phyloP scores from a whole-genome alignment of 176 grass and related monocot genomes.

The Rhynchospora tenuis region DNA sequence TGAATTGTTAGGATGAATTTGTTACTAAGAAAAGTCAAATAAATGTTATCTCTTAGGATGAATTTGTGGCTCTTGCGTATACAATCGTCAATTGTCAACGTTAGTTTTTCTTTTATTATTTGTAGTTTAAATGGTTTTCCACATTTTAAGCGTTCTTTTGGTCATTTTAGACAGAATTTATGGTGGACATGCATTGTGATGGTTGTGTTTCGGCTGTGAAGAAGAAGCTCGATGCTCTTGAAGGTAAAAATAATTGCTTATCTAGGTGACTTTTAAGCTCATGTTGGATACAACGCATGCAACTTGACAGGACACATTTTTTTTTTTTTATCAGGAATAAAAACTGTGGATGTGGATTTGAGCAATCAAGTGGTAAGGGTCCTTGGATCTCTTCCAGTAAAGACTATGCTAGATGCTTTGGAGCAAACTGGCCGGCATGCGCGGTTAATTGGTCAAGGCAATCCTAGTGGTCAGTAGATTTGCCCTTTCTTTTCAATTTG shows the following conservation, averaged over 20 bases:
- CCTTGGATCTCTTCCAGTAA: slow-evolving; percentile 70
- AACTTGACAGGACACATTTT: slow-evolving; percentile 12
- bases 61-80: not conserved
- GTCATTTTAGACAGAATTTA: slow-evolving; percentile 79
- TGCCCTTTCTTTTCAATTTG: not conserved
- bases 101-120: not conserved
- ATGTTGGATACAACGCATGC: not conserved
- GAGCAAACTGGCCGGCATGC: slow-evolving; percentile 63
- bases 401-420: slow-evolving; percentile 71
- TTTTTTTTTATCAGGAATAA: slow-evolving; percentile 50
- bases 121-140: not conserved
- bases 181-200: slow-evolving; percentile 99
- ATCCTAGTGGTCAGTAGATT: slow-evolving; percentile 66
- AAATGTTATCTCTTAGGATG: not conserved
- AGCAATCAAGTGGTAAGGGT: slow-evolving; percentile 84
- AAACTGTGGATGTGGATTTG: slow-evolving; percentile 79
- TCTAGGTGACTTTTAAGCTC: slow-evolving; percentile 2
- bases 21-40: not conserved
- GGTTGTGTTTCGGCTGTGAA: slow-evolving; percentile 74
- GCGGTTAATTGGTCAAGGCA: slow-evolving; percentile 84
- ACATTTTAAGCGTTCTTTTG: slow-evolving; percentile 19
- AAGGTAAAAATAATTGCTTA: slow-evolving; percentile 39
- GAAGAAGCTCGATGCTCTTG: slow-evolving; percentile 55
- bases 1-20: not conserved
- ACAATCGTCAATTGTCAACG: not conserved